Base-by-base conservation (phyloP, 768 basidiomycete genomes). In the Tulasnella calospora region DNA sequence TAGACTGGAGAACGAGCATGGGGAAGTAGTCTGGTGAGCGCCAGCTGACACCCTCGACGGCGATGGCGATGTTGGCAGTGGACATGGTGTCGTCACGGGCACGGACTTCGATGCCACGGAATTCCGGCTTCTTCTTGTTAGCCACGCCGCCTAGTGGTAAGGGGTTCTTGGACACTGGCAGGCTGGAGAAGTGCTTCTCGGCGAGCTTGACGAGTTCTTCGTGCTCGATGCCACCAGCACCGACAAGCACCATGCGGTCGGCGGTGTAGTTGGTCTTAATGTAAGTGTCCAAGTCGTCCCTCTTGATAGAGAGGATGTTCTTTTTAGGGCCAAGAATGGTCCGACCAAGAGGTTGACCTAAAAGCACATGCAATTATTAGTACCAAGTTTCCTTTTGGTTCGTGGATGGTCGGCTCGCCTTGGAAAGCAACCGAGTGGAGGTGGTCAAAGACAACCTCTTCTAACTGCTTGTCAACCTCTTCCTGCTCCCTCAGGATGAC, bases 401-500 rank as follows among this genome's bases (percentile, higher is more conserved):
- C 47, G 70, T 75, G 69, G 57, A 77, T 80, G 51, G 15, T 36
- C 40, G 23, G 87, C 90, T 81, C 83, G 96, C 96, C 91, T 86
- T 96, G 94, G 90, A 96, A 99, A 76, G 98, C 98, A 80, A 98
- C 91, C 69, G 97, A 88, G 85, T 99, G 98, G 79, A 99, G 86
- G 84, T 99, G 98, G 86, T 99, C 98, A 82, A 99, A 99, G 12
- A 99, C 95, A 82, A 99, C 96, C 85, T 99, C 98, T 87, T 98
- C 96, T 74, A 94, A 86, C 87, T 98, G 96, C 87, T 99, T 99
- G 86, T 98, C 96, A 40, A 99, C 98, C 87, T 99, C 98, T 87
- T 98, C 94, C 86, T 98, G 96, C 85, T 99, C 98, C 80, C 98
- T 89, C 77, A 99, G 85, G 81, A 99, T 99, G 57, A 99, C 96